These are phyloP conservation scores for Tolypocladium sp. DNA, from an alignment of 2,329 filamentous ascomycete genomes.

Conservation along the genomic window DNA sequence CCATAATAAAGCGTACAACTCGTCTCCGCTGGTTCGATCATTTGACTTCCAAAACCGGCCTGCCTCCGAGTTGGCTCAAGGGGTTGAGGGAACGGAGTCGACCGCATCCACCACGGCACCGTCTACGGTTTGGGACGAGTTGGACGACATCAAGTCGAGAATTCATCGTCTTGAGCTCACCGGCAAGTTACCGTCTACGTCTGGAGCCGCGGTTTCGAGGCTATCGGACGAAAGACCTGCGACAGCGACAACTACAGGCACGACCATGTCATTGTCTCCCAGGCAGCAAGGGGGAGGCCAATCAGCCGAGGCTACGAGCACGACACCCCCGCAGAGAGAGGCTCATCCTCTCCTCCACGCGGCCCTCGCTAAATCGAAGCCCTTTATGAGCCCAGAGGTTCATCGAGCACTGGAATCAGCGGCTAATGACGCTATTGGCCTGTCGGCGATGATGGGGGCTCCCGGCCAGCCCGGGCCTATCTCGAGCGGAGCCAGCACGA, in stretches of 20 bases:
- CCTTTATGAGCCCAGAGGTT: conserved; percentile 58
- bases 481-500: conserved; percentile 55
- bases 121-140: conserved; percentile 93
- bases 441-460: conserved; percentile 70
- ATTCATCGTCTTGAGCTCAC: conserved; percentile 86
- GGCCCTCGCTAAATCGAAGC: conserved; percentile 70
- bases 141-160: conserved; percentile 89
- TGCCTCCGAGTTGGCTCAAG: conserved; percentile 24
- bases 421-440: conserved; percentile 68
- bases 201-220: conserved; percentile 68
- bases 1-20: conserved; percentile 37
- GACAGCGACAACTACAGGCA: conserved; percentile 85
- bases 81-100: conserved; percentile 68
- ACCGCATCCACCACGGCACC: conserved; percentile 80
- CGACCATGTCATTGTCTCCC: conserved; percentile 83
- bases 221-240: conserved; percentile 72
- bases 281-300: conserved; percentile 43
- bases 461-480: conserved; percentile 60
- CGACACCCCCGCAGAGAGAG: conserved; percentile 39
- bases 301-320: conserved; percentile 26
- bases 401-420: conserved; percentile 74
- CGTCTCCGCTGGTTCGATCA: conserved; percentile 47
- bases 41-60: conserved; percentile 22
- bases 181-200: conserved; percentile 76
- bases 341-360: conserved; percentile 71